Percentiles rank a stretch among this genome's conserved stretches.
phyloP scores from a whole-genome alignment of 2,329 filamentous ascomycete genomes.

The Xenoacremonium recifei region DNA sequence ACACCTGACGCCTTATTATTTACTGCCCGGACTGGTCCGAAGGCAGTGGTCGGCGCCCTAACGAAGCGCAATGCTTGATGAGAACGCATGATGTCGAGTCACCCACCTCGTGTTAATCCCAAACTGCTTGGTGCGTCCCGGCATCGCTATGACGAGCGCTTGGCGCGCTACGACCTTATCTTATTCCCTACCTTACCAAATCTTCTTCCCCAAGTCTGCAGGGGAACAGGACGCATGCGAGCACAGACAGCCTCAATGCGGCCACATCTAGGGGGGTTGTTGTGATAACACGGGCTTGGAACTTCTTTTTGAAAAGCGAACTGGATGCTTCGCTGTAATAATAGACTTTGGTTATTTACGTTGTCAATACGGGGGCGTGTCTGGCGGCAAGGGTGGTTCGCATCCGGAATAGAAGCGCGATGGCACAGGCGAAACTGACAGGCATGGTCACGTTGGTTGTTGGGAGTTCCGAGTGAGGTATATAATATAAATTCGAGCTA shows the following conservation, averaged over 20 bases:
- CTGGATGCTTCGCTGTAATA: constrained; percentile 27
- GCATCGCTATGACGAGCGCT: constrained; percentile 7
- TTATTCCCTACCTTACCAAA: constrained; percentile 1
- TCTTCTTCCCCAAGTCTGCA: too few relatives aligned
- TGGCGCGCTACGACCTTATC: constrained; percentile 4
- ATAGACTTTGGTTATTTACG: constrained; percentile 29
- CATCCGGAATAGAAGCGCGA: constrained; percentile 13
- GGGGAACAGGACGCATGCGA: too few relatives aligned
- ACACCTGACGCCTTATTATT: constrained; percentile 21
- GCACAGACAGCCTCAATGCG: too few relatives aligned
- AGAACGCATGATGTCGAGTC: constrained; percentile 25
- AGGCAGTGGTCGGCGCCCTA: constrained; percentile 13
- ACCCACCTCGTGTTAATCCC: constrained; percentile 9
- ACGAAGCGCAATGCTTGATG: constrained; percentile 20
- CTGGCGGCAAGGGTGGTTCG: constrained; percentile 10
- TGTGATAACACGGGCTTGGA: constrained; percentile 16
- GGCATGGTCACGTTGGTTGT: constrained; percentile 13
- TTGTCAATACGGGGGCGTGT: constrained; percentile 8
- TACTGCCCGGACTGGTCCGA: constrained; percentile 15
- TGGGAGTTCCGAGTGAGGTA: constrained; percentile 12
- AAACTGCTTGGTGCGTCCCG: constrained; percentile 7
- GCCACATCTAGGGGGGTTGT: constrained; percentile 16
- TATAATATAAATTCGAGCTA: constrained; percentile 4
- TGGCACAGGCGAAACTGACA: constrained; percentile 10
- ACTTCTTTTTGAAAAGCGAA: constrained; percentile 16